Evolutionary conservation across 352 stramenopile genomes (phyloP), one percentile per base, ranked within the genome.

Genomic region (Phytophthora pini): DNA sequence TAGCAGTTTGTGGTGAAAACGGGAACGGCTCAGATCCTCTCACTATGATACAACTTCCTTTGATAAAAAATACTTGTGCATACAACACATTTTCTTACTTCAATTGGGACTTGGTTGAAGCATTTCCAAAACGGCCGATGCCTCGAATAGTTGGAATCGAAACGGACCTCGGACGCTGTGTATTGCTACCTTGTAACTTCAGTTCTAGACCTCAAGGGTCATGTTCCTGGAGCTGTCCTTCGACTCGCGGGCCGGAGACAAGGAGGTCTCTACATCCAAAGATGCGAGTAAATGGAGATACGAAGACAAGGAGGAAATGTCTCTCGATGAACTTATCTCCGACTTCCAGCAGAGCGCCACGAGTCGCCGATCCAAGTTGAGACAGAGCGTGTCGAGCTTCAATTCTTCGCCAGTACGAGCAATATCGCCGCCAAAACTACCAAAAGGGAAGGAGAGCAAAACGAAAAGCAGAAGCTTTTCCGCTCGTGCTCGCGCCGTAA

Each of bases 261-360:
- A 65, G 46, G 51, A 46, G 4, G 24, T 43, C 15, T 46, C 46
- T 26, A 12, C 31, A 7, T 56, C 65, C 17, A 54, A 29, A 12
- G 22, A 52, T 47, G 20, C 34, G 22, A 26, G 41, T 41, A 45
- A 50, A 9, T 43, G 44, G 50, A 26, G 46, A 4, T 56, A 68
- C 32, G 31, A 73, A 4, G 58, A 64, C 1, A 52, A 68, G 13
- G 20, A 62, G 13, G 63, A 63, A 26, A 55, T 64, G 22, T 88
- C 80, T 15, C 65, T 89, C 8, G 75, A 85, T 43, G 69, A 74
- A 17, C 65, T 89, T 34, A 85, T 89, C 56, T 74, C 67, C 12
- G 68, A 68, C 29, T 89, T 89, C 44, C 65, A 72, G 1, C 62
- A 76, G 20, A 85, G 76, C 34, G 60, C 75, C 9, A 64, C 67